Evolutionary conservation across 2,329 filamentous ascomycete genomes (phyloP).

Genomic region (Torrubiellomyces zombiae): DNA sequence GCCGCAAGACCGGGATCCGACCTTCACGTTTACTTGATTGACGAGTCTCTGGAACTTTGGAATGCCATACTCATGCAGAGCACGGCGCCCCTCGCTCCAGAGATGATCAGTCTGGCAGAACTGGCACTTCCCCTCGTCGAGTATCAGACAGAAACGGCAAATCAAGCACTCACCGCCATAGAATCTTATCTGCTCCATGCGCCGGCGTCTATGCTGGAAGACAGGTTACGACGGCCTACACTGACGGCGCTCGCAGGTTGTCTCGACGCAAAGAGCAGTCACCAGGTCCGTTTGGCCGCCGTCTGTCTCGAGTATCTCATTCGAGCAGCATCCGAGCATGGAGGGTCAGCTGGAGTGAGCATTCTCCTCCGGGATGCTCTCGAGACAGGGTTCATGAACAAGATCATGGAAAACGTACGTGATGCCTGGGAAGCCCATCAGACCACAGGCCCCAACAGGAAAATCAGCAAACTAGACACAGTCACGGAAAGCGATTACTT

Average conservation of each 20-base stretch:
- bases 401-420: conserved; percentile 49
- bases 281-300: conserved; percentile 40
- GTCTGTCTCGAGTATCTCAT: conserved; percentile 50
- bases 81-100: conserved; percentile 39
- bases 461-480: conserved; percentile 50
- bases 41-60: conserved; percentile 88
- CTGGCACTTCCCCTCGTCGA: conserved; percentile 49
- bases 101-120: conserved; percentile 47
- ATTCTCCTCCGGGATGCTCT: conserved; percentile 51
- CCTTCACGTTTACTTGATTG: conserved; percentile 65
- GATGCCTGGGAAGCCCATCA: conserved; percentile 59
- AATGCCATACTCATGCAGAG: conserved; percentile 53
- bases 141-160: conserved; percentile 45
- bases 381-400: conserved; percentile 42
- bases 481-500: conserved; percentile 77
- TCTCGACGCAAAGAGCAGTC: conserved; percentile 36
- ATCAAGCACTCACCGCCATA: conserved; percentile 44
- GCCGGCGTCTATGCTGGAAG: conserved; percentile 46
- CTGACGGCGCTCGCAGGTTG: conserved; percentile 31
- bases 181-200: conserved; percentile 57
- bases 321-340: conserved; percentile 42
- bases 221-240: conserved; percentile 33
- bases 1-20: conserved; percentile 64
- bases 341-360: conserved; percentile 41
- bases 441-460: conserved; percentile 64